Evolutionary conservation across 2,329 filamentous ascomycete species (phyloP).

Genomic region (Microdochium trichocladiopsis): DNA sequence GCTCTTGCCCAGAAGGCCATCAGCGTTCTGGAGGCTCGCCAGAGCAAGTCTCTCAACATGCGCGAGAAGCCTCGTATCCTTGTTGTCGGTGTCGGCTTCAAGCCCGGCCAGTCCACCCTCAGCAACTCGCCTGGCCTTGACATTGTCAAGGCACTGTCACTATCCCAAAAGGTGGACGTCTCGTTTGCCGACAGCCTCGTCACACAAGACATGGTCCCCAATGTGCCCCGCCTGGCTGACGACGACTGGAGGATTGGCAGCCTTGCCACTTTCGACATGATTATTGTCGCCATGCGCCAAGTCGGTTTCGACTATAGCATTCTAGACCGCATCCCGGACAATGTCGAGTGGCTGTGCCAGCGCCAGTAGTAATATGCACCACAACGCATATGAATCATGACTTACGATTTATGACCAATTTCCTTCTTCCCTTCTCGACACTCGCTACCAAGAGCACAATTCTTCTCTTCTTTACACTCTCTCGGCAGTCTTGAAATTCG

Average conservation of each 20-base stretch:
- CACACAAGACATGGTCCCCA: constrained; percentile 29
- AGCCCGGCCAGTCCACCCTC: constrained; percentile 37
- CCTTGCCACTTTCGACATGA: constrained; percentile 32
- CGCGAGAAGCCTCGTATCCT: constrained; percentile 23
- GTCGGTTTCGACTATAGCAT: constrained; percentile 31
- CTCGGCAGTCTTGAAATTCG: not conserved
- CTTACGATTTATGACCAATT: not conserved
- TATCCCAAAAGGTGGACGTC: constrained; percentile 30
- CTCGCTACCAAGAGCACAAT: not conserved
- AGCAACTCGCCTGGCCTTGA: constrained; percentile 39
- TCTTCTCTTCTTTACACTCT: not conserved
- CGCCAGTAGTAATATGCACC: not conserved
- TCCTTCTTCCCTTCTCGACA: not conserved
- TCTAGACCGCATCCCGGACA: constrained; percentile 12
- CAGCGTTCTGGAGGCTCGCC: constrained; percentile 13
- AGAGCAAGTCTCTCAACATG: not conserved
- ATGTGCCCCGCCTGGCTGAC: constrained; percentile 28
- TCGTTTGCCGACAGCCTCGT: constrained; percentile 36
- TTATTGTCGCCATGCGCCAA: constrained; percentile 36
- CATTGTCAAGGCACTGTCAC: constrained; percentile 27
- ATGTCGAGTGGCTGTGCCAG: not conserved
- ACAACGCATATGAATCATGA: not conserved
- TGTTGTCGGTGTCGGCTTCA: constrained; percentile 43
- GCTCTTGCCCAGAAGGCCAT: constrained; percentile 28
- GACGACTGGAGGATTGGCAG: constrained; percentile 27